Evolutionary conservation across 352 stramenopile species (phyloP), one percentile per base, ranked within the genome.

Genomic region (Pythium plurisporium): DNA sequence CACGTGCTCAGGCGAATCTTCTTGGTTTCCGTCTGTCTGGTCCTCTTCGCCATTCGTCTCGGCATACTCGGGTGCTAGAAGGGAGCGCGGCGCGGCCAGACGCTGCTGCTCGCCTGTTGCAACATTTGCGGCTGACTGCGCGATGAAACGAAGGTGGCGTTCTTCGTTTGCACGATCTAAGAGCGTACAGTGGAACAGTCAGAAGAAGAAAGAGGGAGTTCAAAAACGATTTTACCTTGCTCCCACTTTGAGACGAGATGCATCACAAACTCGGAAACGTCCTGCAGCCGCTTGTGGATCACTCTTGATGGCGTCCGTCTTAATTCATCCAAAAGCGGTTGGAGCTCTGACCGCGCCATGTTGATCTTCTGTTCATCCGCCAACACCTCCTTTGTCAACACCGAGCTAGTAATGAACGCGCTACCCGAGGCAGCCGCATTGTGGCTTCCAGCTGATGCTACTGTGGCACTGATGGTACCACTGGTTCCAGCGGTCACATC

Each of bases 221-320:
- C 17, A 38, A 40, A n/a, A 49, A 15, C n/a, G 26, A 7, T 31
- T 51, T 5, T 62, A 88, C 79, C 81, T 65, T 79, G 73, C 23
- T 89, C 64, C 79, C 81, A 91, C 60, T 91, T 91, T 6, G 56
- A 62, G 19, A 86, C 64, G 23, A 91, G 49, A 40, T 86, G 74
- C n/a, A 73, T 60, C 15, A 91, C 82, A 61, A 89, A 75, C 38
- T 89, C 79, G 0, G 82, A 87, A 3, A 91, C 77, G 65, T 91
- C 82, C 30, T 89, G 75, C 23, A 91, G 55, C 4, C 82, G 76
- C 49, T 89, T 89, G 58, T 87, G 72, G 55, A 89, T 86, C 14
- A 91, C 72, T 15, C 69, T 66, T 7, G 76, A 83, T 20, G 78
- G 67, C 10, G 82, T 87, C 14, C 67, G 72, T 20, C 70, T 72